A percentile compares a stretch with the other conserved stretches of the same genome.
These are phyloP conservation scores for Clohesyomyces aquaticus DNA, from an alignment of 495 filamentous ascomycete species.

Conservation along the genomic window DNA sequence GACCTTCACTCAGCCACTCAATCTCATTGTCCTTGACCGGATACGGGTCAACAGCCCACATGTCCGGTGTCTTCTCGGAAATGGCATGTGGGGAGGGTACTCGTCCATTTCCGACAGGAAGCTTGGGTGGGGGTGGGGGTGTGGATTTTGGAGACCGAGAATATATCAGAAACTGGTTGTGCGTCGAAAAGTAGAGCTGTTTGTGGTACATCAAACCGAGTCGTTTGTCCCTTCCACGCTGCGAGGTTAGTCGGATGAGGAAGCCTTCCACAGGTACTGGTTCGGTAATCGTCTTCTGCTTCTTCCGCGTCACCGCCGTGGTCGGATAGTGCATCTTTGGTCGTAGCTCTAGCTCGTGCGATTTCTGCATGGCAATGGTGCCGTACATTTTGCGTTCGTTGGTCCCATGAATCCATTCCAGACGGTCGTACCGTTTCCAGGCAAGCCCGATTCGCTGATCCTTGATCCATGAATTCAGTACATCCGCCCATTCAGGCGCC, in stretches of 20 bases:
- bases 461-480: slow-evolving; percentile 63
- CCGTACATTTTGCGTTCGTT: slow-evolving; percentile 78
- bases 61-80: slow-evolving; percentile 61
- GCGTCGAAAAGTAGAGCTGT: slow-evolving; percentile 69
- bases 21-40: slow-evolving; percentile 59
- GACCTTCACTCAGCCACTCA: slow-evolving; percentile 56
- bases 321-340: slow-evolving; percentile 73
- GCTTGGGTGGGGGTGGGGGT: slow-evolving; percentile 68
- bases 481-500: slow-evolving; percentile 64
- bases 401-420: slow-evolving; percentile 73
- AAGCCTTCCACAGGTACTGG: slow-evolving; percentile 74
- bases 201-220: slow-evolving; percentile 72
- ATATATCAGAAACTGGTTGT: slow-evolving; percentile 71
- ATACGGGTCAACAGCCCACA: slow-evolving; percentile 68
- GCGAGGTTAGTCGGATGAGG: slow-evolving; percentile 69
- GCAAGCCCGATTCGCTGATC: slow-evolving; percentile 70
- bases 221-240: slow-evolving; percentile 62
- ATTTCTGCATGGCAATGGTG: slow-evolving; percentile 70
- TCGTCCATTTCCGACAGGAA: slow-evolving; percentile 49
- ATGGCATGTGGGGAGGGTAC: slow-evolving; percentile 63
- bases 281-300: slow-evolving; percentile 55
- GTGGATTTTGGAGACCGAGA: slow-evolving; percentile 65
- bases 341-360: slow-evolving; percentile 74
- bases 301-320: slow-evolving; percentile 46
- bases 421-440: slow-evolving; percentile 75